Conservation (phyloP, 2,329 filamentous ascomycete genomes). For the Diaporthe nobilis region DNA sequence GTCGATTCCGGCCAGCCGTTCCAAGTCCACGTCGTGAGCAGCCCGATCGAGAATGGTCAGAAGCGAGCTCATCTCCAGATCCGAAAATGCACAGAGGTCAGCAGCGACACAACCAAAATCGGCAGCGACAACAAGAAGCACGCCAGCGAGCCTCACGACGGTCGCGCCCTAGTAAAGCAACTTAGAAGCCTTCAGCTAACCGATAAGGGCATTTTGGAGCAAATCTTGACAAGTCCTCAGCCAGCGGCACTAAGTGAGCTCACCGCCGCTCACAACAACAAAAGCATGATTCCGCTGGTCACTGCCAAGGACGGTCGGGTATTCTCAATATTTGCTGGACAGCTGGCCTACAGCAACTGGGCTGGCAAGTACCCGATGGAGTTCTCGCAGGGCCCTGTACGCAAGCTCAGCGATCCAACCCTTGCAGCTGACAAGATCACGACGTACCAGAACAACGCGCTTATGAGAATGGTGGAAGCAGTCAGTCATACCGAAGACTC, state of each 20-base stretch:
- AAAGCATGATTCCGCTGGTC: neutral
- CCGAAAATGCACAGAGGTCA: neutral
- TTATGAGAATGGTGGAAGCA: neutral
- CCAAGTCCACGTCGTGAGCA: neutral
- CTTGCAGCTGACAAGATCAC: neutral
- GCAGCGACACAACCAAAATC: no score
- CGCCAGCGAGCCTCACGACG: no score
- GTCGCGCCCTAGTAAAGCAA: constrained; percentile 5
- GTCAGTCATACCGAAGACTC: neutral
- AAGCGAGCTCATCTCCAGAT: neutral
- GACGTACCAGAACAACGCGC: neutral
- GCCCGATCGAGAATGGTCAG: neutral
- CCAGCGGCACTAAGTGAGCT: constrained; percentile 20
- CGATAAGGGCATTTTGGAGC: neutral
- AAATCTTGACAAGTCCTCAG: constrained; percentile 13
- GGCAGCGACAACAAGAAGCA: no score
- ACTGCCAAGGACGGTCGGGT: neutral
- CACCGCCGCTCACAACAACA: neutral
- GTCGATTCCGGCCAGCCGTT: neutral
- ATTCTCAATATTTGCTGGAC: neutral
- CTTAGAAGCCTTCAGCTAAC: constrained; percentile 2
- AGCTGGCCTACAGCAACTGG: neutral
- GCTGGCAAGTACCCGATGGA: neutral
- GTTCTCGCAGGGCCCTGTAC: neutral
- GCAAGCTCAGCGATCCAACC: neutral